Percentiles rank a stretch among this genome's conserved stretches.
Conservation (phyloP, 306 rosid species). For the Potentilla sterilis region DNA sequence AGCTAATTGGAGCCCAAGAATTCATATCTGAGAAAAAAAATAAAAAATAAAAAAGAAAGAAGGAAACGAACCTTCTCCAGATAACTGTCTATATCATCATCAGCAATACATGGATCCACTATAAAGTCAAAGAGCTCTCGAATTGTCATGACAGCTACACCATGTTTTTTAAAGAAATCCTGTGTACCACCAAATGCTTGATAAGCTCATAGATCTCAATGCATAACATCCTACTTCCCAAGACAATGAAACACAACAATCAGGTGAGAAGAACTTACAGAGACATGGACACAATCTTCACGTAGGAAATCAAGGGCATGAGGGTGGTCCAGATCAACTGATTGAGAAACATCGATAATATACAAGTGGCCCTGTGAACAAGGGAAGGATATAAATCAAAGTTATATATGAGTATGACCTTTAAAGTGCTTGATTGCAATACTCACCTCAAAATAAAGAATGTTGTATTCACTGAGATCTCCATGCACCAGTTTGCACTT, state of each 20-base stretch:
- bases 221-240: background rate
- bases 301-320: constrained; percentile 80
- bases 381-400: background rate
- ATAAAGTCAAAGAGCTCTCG: constrained; percentile 85
- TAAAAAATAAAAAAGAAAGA: background rate
- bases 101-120: constrained; percentile 76
- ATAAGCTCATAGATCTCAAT: constrained; percentile 4
- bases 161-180: constrained; percentile 81
- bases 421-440: background rate
- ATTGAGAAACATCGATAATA: constrained; percentile 91
- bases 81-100: constrained; percentile 68
- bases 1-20: background rate
- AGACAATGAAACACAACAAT: background rate
- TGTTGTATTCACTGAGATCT: constrained; percentile 89
- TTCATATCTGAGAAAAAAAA: background rate
- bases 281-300: constrained; percentile 73
- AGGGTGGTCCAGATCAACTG: constrained; percentile 92
- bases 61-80: constrained; percentile 63
- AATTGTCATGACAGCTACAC: constrained; percentile 90
- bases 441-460: constrained; percentile 76
- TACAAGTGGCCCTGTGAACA: constrained; percentile 75
- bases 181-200: constrained; percentile 35
- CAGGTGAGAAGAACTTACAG: constrained; percentile 42
- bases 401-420: background rate
- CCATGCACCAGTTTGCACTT: constrained; percentile 94